phyloP scores from a whole-genome alignment of 1,284 basidiomycete species.

The Tausonia pullulans region DNA sequence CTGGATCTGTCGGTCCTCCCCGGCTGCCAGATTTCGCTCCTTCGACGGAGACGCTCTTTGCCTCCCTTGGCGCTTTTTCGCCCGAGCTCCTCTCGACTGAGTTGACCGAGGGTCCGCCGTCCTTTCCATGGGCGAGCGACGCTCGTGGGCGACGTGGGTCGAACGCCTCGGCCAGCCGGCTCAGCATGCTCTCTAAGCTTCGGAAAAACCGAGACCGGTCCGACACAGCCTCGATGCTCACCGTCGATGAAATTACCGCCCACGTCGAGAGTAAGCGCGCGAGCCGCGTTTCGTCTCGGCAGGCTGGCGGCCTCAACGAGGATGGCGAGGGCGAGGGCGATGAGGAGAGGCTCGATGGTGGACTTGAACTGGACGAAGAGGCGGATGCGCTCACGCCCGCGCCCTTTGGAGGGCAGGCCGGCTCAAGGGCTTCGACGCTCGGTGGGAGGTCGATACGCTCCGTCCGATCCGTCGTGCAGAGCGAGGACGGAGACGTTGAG shows the following conservation, averaged over 20 bases:
- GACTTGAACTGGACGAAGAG: conserved; percentile 2
- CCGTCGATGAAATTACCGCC: conserved; percentile 94
- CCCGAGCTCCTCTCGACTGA: conserved; percentile 24
- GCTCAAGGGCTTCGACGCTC: neutral
- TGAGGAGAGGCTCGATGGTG: conserved; percentile 34
- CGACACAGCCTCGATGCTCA: conserved; percentile 83
- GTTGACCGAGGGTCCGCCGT: conserved; percentile 20
- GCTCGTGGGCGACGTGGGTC: conserved; percentile 40
- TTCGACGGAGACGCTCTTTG: conserved; percentile 62
- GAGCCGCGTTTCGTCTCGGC: conserved; percentile 35
- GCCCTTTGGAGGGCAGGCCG: neutral
- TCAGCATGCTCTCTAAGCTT: conserved; percentile 70
- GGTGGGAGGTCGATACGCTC: conserved; percentile 6
- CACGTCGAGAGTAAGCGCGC: conserved; percentile 77
- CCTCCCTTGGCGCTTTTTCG: conserved; percentile 43
- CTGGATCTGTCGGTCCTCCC: conserved; percentile 33
- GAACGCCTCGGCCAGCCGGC: conserved; percentile 42
- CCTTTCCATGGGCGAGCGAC: conserved; percentile 21
- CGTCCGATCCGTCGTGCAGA: conserved; percentile 18
- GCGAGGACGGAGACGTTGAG: conserved; percentile 24
- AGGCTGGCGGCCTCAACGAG: neutral
- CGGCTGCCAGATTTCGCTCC: conserved; percentile 70
- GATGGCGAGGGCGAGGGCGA: conserved; percentile 27
- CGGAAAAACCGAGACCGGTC: conserved; percentile 67
- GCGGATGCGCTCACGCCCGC: conserved; percentile 9